Evolutionary conservation across 2,329 filamentous ascomycete genomes (phyloP).

Genomic region (Hypoxylon sp.): DNA sequence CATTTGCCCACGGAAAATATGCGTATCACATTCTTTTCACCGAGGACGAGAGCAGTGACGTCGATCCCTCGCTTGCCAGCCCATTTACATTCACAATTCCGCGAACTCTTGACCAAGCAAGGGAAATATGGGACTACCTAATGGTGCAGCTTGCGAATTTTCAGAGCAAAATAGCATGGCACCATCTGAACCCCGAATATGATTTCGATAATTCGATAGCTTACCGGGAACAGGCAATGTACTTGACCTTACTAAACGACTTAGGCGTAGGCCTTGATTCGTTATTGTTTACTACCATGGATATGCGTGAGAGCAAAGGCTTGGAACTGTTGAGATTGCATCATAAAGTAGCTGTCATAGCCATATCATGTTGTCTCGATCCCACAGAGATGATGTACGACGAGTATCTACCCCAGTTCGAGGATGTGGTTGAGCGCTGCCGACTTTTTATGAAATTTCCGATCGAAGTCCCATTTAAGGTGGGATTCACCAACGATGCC

Average conservation of each 20-base stretch:
- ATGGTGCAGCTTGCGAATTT: constrained; percentile 46
- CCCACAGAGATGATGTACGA: constrained; percentile 49
- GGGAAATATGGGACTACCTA: constrained; percentile 46
- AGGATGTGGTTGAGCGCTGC: constrained; percentile 42
- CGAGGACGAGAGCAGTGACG: constrained; percentile 42
- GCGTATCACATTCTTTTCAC: constrained; percentile 50
- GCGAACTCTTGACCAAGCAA: constrained; percentile 43
- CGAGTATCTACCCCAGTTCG: constrained; percentile 46
- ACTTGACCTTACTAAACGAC: constrained; percentile 39
- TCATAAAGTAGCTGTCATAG: constrained; percentile 41
- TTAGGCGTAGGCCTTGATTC: constrained; percentile 42
- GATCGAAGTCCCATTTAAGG: constrained; percentile 8
- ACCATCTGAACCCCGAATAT: constrained; percentile 46
- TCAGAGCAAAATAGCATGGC: constrained; percentile 47
- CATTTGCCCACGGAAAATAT: constrained; percentile 50
- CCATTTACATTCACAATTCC: constrained; percentile 37
- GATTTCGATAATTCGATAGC: constrained; percentile 41
- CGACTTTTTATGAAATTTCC: constrained; percentile 27
- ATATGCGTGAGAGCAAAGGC: constrained; percentile 27
- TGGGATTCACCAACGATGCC: constrained; percentile 50
- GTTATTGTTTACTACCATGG: constrained; percentile 23
- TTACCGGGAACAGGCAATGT: constrained; percentile 42
- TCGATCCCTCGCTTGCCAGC: constrained; percentile 8
- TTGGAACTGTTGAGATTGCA: constrained; percentile 46
- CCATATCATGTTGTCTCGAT: constrained; percentile 50